A percentile compares a stretch with the other conserved stretches of the same genome.
These are phyloP conservation scores for Neurospora sublineolata DNA, from an alignment of 495 filamentous ascomycete species.

Conservation along the genomic window DNA sequence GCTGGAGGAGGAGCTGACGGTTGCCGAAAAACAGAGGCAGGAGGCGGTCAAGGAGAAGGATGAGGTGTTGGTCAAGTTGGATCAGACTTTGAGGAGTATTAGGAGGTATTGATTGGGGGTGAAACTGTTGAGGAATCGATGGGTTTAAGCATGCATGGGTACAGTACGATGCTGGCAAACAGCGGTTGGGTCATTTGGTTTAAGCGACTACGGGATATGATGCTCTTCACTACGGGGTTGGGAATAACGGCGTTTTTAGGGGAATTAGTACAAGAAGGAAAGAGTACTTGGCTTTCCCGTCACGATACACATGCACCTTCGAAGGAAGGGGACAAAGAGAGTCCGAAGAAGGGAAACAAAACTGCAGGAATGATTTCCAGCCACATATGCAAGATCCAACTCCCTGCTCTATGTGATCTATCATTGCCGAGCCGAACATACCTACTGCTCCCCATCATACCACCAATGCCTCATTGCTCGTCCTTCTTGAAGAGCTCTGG, in stretches of 20 bases:
- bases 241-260: not conserved
- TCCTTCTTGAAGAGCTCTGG: conserved; percentile 61
- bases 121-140: not conserved
- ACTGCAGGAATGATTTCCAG: not conserved
- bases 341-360: not conserved
- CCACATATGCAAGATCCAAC: not conserved
- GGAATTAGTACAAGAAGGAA: not conserved
- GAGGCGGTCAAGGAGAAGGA: conserved; percentile 62
- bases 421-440: not conserved
- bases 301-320: not conserved
- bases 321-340: not conserved
- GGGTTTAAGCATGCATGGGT: not conserved
- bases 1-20: conserved; percentile 64
- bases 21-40: conserved; percentile 59
- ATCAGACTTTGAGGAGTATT: conserved; percentile 51
- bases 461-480: not conserved
- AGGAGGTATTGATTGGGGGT: conserved; percentile 26
- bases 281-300: not conserved
- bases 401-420: not conserved
- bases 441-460: not conserved
- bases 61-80: conserved; percentile 52
- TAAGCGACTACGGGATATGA: not conserved
- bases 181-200: not conserved
- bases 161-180: not conserved
- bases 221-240: not conserved